Evolutionary conservation across 768 basidiomycete genomes (phyloP), one percentile per base, ranked within the genome.

Genomic region (Ephemerocybe angulata): DNA sequence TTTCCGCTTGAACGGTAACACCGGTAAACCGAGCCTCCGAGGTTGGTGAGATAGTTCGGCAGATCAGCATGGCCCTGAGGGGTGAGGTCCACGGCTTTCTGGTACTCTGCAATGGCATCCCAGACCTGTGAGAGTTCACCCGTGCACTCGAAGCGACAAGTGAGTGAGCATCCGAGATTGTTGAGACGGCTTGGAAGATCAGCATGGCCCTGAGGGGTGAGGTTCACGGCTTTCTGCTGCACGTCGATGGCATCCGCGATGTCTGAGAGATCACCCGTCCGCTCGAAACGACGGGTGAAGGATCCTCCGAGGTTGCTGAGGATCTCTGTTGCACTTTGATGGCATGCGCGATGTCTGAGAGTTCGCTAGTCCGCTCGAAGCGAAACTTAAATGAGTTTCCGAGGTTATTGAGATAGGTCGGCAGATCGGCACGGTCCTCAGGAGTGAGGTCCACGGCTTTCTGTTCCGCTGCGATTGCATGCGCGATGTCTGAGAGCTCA

Each of bases 321-420:
- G 8, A 8, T 35, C 62, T 60, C 60, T 59, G 25, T 58, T 57
- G 37, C 59, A 53, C 52, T 11, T 31, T 19, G 33, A 70, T 60
- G 2, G 60, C 57, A 29, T 65, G 11, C 5, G 15, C 4, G 5
- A 29, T 25, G 21, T 43, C 41, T 12, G 40, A 21, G 17, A 43
- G 40, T 19, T 19, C 31, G 3, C 50, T 24, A 22, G 25, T 25
- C 7, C 11, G 13, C 3, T 51, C 3, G n/a, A 51, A 35, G 21
- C 50, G 31, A 22, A 10, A 25, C 2, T 15, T 7, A 27, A 25
- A 28, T 2, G 30, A 51, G 17, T 22, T 38, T 19, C 50, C 31
- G n/a, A 58, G 47, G 25, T 58, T 50, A 21, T 17, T 35, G 3
- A 54, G 41, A 48, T 41, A 27, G 17, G 11, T 28, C 19, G 53